Base-by-base conservation (phyloP, 768 basidiomycete genomes). In the Lactarius sp. region DNA sequence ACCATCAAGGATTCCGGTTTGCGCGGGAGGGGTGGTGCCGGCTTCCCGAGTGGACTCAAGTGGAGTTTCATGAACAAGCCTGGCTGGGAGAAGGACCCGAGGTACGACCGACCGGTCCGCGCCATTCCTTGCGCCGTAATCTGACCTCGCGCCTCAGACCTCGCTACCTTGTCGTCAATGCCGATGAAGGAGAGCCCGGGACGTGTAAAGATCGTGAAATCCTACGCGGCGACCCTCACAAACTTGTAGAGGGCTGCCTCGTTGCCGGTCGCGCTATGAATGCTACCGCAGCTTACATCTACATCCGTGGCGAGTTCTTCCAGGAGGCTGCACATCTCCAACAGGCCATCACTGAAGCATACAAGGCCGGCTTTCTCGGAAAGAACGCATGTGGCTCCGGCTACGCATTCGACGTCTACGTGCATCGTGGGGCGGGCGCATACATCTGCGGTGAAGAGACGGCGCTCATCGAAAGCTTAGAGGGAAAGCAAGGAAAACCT, bases 181-280 rank as follows among this genome's bases (percentile, higher is more conserved):
- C 60, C 2, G 60, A 98, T 74, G 96, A 98, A 77, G 96, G 96
- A 56, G 96, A 99, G 75, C 96, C 95, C 0, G 96, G 96, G 18
- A 99, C 96, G 2, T 98, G 96, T 84, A 99, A 99, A 75, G 96
- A 98, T 75, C 89, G 96, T 55, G 96, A 99, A 77, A 98, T 99
- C 70, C 80, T 98, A 70, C 90, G 96, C 52, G 96, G 96, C 18
- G 96, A 98, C 75, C 96, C 96, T 0, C 96, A 99, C 80, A 99
- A 98, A 73, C 88, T 99, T 61, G 83, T 99, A 69, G 96, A 99
- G 73, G 96, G 96, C 7, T 99, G 96, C 73, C 86, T 99, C 54
- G 92, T 99, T 63, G 95, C 96, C 33, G 96, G 96, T 6, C 90
- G 96, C 52, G 87, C 81, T 18, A 99, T 99, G 96, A 98, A 98